A percentile compares a stretch with the other conserved stretches of the same genome.
Evolutionary conservation across 345 rosid genomes (phyloP).

Genomic region (Populus ilicifolia): DNA sequence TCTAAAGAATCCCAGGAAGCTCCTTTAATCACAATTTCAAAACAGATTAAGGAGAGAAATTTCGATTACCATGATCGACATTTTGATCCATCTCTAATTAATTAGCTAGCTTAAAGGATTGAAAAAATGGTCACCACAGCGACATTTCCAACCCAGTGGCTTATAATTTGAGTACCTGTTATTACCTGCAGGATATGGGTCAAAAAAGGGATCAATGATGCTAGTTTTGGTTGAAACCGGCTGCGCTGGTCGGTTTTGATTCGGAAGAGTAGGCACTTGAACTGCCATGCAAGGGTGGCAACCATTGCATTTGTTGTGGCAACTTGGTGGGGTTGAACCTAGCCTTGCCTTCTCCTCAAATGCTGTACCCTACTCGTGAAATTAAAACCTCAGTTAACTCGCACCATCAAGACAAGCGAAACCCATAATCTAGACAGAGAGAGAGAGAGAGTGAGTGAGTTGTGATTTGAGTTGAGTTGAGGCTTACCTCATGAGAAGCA

Average conservation of each 20-base stretch:
- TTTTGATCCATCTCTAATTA: neutral
- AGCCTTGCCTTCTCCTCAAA: slow-evolving; percentile 68
- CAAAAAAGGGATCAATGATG: slow-evolving; percentile 20
- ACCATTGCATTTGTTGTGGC: slow-evolving; percentile 76
- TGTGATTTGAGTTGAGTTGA: neutral
- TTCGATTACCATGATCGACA: neutral
- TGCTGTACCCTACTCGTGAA: slow-evolving; percentile 34
- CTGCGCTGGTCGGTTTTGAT: slow-evolving; percentile 1
- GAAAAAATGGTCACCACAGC: slow-evolving; percentile 62
- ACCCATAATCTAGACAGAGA: neutral
- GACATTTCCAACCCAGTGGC: slow-evolving; percentile 93
- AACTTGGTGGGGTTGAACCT: slow-evolving; percentile 88
- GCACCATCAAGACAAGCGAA: neutral
- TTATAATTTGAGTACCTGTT: slow-evolving; percentile 80
- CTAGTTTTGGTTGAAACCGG: slow-evolving; percentile 13
- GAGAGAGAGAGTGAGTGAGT: neutral
- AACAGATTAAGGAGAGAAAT: neutral
- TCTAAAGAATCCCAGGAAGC: neutral
- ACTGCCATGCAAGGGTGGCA: slow-evolving; percentile 93
- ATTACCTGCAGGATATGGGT: slow-evolving; percentile 37
- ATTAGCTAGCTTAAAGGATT: slow-evolving; percentile 43
- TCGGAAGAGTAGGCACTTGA: slow-evolving; percentile 63
- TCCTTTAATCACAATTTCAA: neutral
- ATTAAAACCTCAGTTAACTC: neutral
- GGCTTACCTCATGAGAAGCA: slow-evolving; percentile 23